Conservation (phyloP, 148 eudicot species). For the Chenopodium berlandieri region DNA sequence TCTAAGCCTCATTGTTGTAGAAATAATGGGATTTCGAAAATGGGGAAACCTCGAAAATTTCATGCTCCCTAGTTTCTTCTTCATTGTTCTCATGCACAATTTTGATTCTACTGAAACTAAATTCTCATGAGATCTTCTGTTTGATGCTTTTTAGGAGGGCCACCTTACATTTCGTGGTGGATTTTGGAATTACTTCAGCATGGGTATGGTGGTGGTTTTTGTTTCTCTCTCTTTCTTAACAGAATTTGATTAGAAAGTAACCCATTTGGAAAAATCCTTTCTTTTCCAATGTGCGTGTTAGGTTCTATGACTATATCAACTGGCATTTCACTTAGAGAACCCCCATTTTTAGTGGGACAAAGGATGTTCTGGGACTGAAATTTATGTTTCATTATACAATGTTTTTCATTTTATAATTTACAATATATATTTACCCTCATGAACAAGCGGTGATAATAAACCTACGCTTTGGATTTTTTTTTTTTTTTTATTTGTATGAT, state of each 20-base stretch:
- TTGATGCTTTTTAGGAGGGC: slow-evolving; percentile 63
- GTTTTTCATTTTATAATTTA: too few species aligned
- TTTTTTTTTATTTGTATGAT: too few species aligned
- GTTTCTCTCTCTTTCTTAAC: not conserved
- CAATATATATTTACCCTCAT: too few species aligned
- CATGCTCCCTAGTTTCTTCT: too few species aligned
- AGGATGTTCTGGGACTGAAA: not conserved
- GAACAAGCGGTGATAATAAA: too few species aligned
- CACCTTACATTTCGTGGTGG: slow-evolving; percentile 87
- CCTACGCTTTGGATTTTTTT: too few species aligned
- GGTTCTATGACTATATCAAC: not conserved
- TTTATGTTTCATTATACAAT: not conserved
- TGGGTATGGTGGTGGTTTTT: slow-evolving; percentile 54
- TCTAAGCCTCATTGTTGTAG: too few species aligned
- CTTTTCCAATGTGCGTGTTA: not conserved
- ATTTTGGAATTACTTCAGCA: slow-evolving; percentile 98
- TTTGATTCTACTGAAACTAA: not conserved
- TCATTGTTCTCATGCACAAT: not conserved
- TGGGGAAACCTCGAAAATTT: too few species aligned
- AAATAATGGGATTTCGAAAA: too few species aligned
- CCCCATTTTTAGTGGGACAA: too few species aligned
- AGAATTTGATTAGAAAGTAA: not conserved
- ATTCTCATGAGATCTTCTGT: slow-evolving; percentile 14
- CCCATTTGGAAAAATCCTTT: not conserved
- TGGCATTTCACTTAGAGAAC: not conserved